phyloP scores from a whole-genome alignment of 768 basidiomycete species.

The Fomitopsis serialis region DNA sequence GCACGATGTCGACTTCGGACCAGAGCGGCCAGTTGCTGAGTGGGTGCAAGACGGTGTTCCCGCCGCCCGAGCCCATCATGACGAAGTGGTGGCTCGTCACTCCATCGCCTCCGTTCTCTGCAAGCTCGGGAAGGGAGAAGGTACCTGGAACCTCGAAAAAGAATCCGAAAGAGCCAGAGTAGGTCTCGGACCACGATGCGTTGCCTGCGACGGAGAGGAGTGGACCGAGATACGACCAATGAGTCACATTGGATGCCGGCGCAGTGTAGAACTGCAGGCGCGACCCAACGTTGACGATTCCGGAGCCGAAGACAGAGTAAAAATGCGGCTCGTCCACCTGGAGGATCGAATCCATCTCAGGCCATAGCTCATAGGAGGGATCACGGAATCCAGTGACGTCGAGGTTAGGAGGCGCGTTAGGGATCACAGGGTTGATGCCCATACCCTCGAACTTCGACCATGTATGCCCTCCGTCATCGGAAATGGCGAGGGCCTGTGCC shows the following conservation, averaged over 20 bases:
- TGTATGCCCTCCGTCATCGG: neutral
- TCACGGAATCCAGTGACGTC: neutral
- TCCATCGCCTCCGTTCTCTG: neutral
- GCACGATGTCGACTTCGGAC: neutral
- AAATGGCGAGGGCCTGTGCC: neutral
- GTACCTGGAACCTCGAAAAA: neutral
- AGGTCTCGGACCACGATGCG: neutral
- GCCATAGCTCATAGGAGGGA: neutral
- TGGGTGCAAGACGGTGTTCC: neutral
- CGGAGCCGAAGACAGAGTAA: neutral
- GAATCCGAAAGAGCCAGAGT: neutral
- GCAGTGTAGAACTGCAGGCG: neutral
- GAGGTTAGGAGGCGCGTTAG: neutral
- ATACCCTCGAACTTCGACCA: neutral
- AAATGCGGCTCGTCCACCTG: neutral
- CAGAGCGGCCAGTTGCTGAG: neutral
- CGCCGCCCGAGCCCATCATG: neutral
- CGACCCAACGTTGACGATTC: neutral
- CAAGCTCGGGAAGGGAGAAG: neutral
- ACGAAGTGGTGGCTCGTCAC: neutral
- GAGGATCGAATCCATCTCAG: neutral
- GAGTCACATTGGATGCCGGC: neutral
- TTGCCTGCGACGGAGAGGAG: neutral
- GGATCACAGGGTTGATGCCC: neutral
- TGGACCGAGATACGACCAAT: neutral